phyloP scores from a whole-genome alignment of 2,329 filamentous ascomycete genomes.

The Gnomoniopsis smithogilvyi region DNA sequence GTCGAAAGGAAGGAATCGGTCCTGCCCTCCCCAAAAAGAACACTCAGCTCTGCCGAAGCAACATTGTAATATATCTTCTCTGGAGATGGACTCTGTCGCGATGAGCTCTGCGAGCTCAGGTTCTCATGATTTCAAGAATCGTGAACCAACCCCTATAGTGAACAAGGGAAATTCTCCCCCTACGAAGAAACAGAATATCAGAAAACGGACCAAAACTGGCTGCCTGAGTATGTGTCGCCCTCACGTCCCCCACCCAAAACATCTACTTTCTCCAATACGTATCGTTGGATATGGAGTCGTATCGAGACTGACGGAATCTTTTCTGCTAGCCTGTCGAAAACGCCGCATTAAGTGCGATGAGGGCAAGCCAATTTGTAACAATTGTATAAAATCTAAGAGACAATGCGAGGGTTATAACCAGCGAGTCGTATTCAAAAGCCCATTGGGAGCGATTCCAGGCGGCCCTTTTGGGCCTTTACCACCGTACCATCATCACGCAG shows the following conservation, averaged over 20 bases:
- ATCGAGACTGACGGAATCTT: slow-evolving; percentile 11
- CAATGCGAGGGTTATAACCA: slow-evolving; percentile 82
- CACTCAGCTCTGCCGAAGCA: not conserved
- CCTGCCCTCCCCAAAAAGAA: not conserved
- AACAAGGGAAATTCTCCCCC: slow-evolving; percentile 37
- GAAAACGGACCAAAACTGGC: slow-evolving; percentile 85
- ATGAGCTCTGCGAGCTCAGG: slow-evolving; percentile 13
- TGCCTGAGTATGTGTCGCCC: slow-evolving; percentile 78
- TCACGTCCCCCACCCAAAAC: no score
- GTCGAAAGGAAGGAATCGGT: not conserved
- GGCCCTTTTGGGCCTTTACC: slow-evolving; percentile 40
- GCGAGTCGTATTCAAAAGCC: slow-evolving; percentile 76
- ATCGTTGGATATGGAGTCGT: not conserved
- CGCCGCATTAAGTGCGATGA: slow-evolving; percentile 97
- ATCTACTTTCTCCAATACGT: not conserved
- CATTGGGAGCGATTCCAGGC: slow-evolving; percentile 56
- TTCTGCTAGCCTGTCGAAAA: slow-evolving; percentile 73
- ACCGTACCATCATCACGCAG: slow-evolving; percentile 35
- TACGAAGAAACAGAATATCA: slow-evolving; percentile 45
- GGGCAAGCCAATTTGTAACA: slow-evolving; percentile 75
- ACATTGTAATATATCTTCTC: not conserved
- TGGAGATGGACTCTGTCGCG: slow-evolving; percentile 1
- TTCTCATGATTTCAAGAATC: slow-evolving; percentile 26
- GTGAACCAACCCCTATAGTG: slow-evolving; percentile 30
- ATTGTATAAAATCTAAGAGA: slow-evolving; percentile 83